Evolutionary conservation across 768 basidiomycete genomes (phyloP), one percentile per base, ranked within the genome.

Genomic region (Mycena galopus): DNA sequence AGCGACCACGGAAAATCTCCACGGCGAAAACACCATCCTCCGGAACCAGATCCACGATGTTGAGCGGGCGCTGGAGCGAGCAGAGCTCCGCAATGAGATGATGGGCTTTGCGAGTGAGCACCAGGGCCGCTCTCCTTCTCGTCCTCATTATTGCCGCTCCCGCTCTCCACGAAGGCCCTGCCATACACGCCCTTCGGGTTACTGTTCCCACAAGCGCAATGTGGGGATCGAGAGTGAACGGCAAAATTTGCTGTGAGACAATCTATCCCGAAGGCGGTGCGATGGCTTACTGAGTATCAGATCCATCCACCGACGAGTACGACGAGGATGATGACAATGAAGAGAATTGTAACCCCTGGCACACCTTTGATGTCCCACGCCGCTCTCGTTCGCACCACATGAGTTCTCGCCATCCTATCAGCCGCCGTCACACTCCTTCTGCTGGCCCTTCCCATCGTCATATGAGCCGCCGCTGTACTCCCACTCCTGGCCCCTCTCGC

Each of bases 61-160:
- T 3, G 73, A 76, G 37, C 67, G 65, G 9, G 67, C 73, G 27
- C n/a, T n/a, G n/a, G n/a, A n/a, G n/a, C n/a, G n/a, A n/a, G n/a
- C n/a, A n/a, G 70, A 78, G 29, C 56, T 78, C 37, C 29, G 72
- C 23, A 32, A 69, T 1, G 55, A 71, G 70, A 47, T 73, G n/a
- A 19, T 63, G 21, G 47, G 58, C 14, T 33, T 59, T 32, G 50
- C 75, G 3, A 23, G 29, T 55, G 61, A n/a, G 29, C 35, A 55
- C 47, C 44, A 30, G 51, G 37, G 47, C 32, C 65, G 39, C 50
- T 51, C 50, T 51, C 23, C 50, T 16, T n/a, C n/a, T n/a, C n/a
- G n/a, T n/a, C n/a, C n/a, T n/a, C n/a, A n/a, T n/a, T n/a, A n/a
- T n/a, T n/a, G n/a, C n/a, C n/a, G n/a, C n/a, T n/a, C n/a, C n/a